A percentile compares a stretch with the other conserved stretches of the same genome.
Evolutionary conservation across 1,139 yeast species (phyloP).

Genomic region (Kodamaea fungicola): DNA sequence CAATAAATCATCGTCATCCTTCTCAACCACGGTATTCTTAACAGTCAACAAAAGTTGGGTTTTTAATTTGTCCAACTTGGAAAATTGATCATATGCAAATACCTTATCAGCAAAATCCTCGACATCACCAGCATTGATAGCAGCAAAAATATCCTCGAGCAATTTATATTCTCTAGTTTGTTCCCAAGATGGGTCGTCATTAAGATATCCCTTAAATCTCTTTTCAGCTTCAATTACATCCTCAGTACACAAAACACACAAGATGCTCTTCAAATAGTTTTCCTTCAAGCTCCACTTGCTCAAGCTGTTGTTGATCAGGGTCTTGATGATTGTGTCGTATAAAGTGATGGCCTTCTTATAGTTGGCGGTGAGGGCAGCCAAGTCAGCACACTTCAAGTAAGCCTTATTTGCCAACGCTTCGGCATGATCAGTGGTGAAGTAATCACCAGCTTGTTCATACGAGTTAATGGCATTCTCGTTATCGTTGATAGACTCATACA

Average conservation of each 20-base stretch:
- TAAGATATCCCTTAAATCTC: slow-evolving; percentile 58
- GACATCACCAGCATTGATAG: slow-evolving; percentile 76
- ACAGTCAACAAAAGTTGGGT: slow-evolving; percentile 81
- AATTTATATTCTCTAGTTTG: slow-evolving; percentile 77
- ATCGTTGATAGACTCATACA: slow-evolving; percentile 75
- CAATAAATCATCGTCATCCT: slow-evolving; percentile 59
- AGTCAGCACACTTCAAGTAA: slow-evolving; percentile 83
- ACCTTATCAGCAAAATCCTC: slow-evolving; percentile 74
- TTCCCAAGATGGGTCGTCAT: slow-evolving; percentile 76
- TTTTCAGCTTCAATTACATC: slow-evolving; percentile 85
- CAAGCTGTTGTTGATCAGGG: slow-evolving; percentile 68
- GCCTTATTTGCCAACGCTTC: slow-evolving; percentile 89
- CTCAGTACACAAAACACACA: slow-evolving; percentile 78
- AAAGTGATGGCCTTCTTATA: slow-evolving; percentile 71
- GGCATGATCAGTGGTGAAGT: slow-evolving; percentile 93
- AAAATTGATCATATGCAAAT: slow-evolving; percentile 82
- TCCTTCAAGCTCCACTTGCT: slow-evolving; percentile 93
- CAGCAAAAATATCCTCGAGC: slow-evolving; percentile 59
- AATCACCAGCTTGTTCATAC: slow-evolving; percentile 93
- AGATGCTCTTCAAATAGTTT: slow-evolving; percentile 76
- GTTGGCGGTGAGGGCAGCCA: slow-evolving; percentile 72
- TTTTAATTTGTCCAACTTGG: slow-evolving; percentile 88
- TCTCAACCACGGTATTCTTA: slow-evolving; percentile 69
- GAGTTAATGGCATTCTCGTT: slow-evolving; percentile 65
- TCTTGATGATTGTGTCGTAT: slow-evolving; percentile 75